phyloP scores from a whole-genome alignment of 768 basidiomycete genomes.

The Amanita rimosa region DNA sequence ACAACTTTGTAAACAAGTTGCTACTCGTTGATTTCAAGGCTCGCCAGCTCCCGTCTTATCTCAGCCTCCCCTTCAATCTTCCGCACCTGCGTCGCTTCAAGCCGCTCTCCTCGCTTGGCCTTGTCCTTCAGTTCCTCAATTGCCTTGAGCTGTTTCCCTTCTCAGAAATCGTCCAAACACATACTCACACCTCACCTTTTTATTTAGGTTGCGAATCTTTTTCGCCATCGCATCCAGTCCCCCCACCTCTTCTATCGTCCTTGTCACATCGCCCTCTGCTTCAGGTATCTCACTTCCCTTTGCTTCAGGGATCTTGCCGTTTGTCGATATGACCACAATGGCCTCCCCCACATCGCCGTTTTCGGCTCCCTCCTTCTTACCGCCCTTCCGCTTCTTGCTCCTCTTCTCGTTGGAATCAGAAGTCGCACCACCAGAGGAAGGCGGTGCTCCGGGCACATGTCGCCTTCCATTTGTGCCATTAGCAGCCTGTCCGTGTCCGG shows the following conservation, averaged over 20 bases:
- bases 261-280: slow-evolving; percentile 12
- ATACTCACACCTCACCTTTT: slow-evolving; percentile 56
- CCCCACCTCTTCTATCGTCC: slow-evolving; percentile 5
- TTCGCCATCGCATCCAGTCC: slow-evolving; percentile 76
- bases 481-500: slow-evolving; percentile 17
- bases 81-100: slow-evolving; percentile 92
- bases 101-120: slow-evolving; percentile 75
- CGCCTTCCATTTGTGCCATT: slow-evolving; percentile 30
- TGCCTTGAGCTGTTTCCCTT: slow-evolving; percentile 72
- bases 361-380: slow-evolving; percentile 24
- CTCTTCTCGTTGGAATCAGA: slow-evolving; percentile 28
- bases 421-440: slow-evolving; percentile 29
- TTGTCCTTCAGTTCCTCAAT: slow-evolving; percentile 97
- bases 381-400: slow-evolving; percentile 49
- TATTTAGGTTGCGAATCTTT: slow-evolving; percentile 89
- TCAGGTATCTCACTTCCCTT: slow-evolving; percentile 16
- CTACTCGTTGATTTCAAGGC: slow-evolving; percentile 18
- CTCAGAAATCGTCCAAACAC: not conserved
- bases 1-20: too few relatives aligned
- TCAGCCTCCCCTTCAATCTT: slow-evolving; percentile 91
- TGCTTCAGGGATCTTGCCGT: slow-evolving; percentile 19
- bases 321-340: slow-evolving; percentile 10
- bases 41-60: slow-evolving; percentile 68
- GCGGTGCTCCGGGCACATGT: slow-evolving; percentile 70
- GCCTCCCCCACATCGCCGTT: slow-evolving; percentile 11